Conservation (phyloP, 1,284 basidiomycete genomes). For the Uromyces viciae-fabae region DNA sequence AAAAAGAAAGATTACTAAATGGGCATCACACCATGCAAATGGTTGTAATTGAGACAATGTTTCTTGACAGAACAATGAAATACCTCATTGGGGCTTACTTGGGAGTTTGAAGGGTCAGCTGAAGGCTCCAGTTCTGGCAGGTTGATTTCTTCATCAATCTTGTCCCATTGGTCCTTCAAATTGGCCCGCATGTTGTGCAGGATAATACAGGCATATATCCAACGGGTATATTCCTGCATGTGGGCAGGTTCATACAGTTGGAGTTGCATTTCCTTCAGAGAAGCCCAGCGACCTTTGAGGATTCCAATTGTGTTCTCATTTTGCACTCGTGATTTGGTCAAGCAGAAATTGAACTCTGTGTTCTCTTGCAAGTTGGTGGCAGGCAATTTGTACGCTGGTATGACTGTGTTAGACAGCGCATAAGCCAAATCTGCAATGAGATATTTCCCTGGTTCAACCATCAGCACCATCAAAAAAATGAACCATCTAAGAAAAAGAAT, state of each 20-base stretch:
- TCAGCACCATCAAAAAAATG: background rate
- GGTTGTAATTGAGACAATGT: too few species aligned
- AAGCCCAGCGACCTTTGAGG: background rate
- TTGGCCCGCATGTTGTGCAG: background rate
- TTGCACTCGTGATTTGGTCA: background rate
- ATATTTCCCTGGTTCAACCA: conserved; percentile 15
- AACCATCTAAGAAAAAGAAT: background rate
- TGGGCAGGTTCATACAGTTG: background rate
- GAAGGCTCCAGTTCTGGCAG: too few species aligned
- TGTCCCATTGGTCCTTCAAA: background rate
- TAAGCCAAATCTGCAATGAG: conserved; percentile 17
- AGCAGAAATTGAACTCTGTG: conserved; percentile 19
- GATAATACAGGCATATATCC: background rate
- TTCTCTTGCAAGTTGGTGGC: background rate
- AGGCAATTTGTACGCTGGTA: conserved; percentile 11
- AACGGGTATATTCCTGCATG: background rate
- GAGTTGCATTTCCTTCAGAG: background rate
- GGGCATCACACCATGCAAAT: too few species aligned
- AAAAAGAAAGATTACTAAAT: too few species aligned
- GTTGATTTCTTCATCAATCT: background rate
- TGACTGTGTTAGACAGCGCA: background rate
- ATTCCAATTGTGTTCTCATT: conserved; percentile 21
- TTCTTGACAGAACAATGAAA: too few species aligned
- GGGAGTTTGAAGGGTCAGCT: too few species aligned
- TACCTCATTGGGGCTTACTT: too few species aligned